These are phyloP conservation scores for Crotalaria pallida DNA, from an alignment of 306 rosid species.

Conservation along the genomic window DNA sequence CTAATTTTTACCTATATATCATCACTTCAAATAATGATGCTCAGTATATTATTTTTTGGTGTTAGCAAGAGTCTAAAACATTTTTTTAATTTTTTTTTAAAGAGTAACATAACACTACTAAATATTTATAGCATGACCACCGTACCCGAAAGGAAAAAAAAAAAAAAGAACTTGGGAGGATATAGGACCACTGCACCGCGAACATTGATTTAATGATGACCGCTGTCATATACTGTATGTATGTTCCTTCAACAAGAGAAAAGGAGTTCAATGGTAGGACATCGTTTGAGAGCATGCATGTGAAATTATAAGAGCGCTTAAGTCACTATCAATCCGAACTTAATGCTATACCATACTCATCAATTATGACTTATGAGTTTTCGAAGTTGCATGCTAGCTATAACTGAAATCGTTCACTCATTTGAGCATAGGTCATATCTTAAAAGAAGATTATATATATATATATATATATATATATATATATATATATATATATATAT, in stretches of 20 bases:
- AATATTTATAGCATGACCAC: neutral
- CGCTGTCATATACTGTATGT: neutral
- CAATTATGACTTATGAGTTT: neutral
- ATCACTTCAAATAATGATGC: too few species aligned
- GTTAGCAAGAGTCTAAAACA: neutral
- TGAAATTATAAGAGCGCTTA: neutral
- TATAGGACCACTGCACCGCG: neutral
- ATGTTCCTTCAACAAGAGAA: neutral
- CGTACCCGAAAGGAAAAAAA: neutral
- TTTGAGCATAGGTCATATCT: neutral
- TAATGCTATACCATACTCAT: neutral
- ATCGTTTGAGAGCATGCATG: neutral
- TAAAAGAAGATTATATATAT: neutral
- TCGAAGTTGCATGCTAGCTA: neutral
- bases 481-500: neutral
- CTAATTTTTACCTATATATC: too few species aligned
- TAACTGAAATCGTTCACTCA: neutral
- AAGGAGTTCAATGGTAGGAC: neutral
- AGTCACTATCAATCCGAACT: conserved; percentile 8
- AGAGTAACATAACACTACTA: neutral
- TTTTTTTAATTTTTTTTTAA: too few species aligned
- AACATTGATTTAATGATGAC: neutral
- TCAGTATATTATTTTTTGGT: too few species aligned
- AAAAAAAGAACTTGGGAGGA: neutral
- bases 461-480: neutral